These are phyloP conservation scores for Amanita jacksonii DNA, from an alignment of 768 basidiomycete genomes.

Conservation along the genomic window DNA sequence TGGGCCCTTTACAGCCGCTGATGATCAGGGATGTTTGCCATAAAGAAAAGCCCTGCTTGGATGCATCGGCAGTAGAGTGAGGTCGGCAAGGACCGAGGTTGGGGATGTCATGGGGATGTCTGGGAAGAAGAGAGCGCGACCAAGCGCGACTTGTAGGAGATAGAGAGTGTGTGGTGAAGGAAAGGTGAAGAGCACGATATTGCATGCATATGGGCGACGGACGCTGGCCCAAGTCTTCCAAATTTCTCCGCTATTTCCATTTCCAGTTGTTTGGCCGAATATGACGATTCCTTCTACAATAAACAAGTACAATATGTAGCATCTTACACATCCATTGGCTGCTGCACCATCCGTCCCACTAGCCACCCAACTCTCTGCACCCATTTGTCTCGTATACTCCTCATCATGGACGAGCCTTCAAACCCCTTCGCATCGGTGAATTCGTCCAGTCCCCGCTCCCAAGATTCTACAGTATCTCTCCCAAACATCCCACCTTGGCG, in stretches of 20 bases:
- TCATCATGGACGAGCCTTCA: slow-evolving; percentile 28
- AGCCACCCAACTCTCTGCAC: slow-evolving; percentile 72
- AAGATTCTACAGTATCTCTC: slow-evolving; percentile 52
- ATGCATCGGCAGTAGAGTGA: neutral
- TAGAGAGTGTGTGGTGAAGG: slow-evolving; percentile 34
- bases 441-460: slow-evolving; percentile 63
- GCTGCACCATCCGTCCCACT: slow-evolving; percentile 38
- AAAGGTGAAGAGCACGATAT: slow-evolving; percentile 30
- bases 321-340: slow-evolving; percentile 26
- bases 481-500: slow-evolving; percentile 73
- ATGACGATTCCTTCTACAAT: neutral
- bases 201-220: slow-evolving; percentile 39
- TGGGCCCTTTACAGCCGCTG: neutral
- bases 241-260: neutral
- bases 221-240: neutral
- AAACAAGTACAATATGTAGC: slow-evolving; percentile 6
- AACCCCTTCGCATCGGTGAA: slow-evolving; percentile 44
- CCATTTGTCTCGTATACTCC: slow-evolving; percentile 48
- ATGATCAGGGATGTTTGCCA: no score
- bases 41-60: no score
- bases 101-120: no score
- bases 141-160: slow-evolving; percentile 44
- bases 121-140: slow-evolving; percentile 16
- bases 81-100: neutral
- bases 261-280: neutral